Base-by-base conservation (phyloP, 176 grass and related monocot species). In the Stipa capillata region DNA sequence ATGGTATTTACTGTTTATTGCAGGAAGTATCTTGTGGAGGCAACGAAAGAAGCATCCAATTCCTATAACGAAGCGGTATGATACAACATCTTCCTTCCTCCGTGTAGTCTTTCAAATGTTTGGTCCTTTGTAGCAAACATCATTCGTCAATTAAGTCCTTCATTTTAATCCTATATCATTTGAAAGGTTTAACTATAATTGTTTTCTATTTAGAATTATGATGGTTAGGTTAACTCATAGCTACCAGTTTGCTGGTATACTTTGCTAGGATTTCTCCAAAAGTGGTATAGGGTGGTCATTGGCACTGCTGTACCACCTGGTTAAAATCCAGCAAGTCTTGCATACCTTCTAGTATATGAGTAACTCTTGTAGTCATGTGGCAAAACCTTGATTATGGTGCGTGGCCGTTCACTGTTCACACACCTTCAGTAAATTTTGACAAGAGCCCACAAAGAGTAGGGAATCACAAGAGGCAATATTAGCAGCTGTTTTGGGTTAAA, bases 41-140 rank as follows among this genome's bases (percentile, higher is more conserved):
- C 96, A n/a, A 98, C 92, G 7, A 93, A 98, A 92, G 92, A 98
- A 87, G 92, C 96, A 77, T 98, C 96, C 54, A 94, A 91, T 74
- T 89, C 89, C 49, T 98, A 98, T 59, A 95, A 89, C 74, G 93
- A 98, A 89, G 96, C 81, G 23, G 95, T 98, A 90, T 61, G 81
- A 69, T 74, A 60, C 23, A 55, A 7, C 11, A 51, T 69, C 72
- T 14, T 83, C 0, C 37, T 83, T 57, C 37, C 56, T 33, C 11
- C 14, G 21, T 0, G 7, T 45, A 81, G 4, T 54, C 25, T 63
- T 79, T 64, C 7, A 56, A 69, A 28, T 41, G 9, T 56, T 62
- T 79, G 29, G 36, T 70, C 18, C 13, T 24, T 57, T 28, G 3
- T 50, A 82, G 32, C 39, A 16, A 74, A 68, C 17, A 4, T 76